Evolutionary conservation across 2,329 filamentous ascomycete species (phyloP).

Genomic region (Phialophora expanda): DNA sequence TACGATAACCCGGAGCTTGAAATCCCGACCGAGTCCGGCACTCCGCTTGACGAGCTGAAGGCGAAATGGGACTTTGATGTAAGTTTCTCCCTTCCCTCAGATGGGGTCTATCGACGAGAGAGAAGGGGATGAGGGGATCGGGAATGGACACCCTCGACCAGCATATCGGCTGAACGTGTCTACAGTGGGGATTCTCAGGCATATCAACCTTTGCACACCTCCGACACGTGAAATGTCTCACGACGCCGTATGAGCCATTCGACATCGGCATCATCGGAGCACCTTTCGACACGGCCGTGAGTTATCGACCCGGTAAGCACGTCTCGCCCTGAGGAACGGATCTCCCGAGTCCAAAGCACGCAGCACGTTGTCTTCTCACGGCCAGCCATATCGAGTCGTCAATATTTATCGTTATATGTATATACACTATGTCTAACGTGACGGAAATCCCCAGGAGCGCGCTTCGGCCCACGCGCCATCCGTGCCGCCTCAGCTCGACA

Average conservation of each 20-base stretch:
- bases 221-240: slow-evolving; percentile 70
- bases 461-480: slow-evolving; percentile 87
- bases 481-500: slow-evolving; percentile 82
- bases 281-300: slow-evolving; percentile 75
- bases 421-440: slow-evolving; percentile 11
- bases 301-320: slow-evolving; percentile 67
- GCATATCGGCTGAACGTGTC: neutral
- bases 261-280: slow-evolving; percentile 75
- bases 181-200: slow-evolving; percentile 70
- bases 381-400: neutral
- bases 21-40: slow-evolving; percentile 41
- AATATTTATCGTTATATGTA: too few species aligned
- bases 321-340: neutral
- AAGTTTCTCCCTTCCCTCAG: slow-evolving; percentile 25
- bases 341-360: neutral
- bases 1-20: slow-evolving; percentile 51
- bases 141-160: neutral
- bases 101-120: neutral
- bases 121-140: neutral
- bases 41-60: slow-evolving; percentile 50
- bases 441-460: slow-evolving; percentile 56
- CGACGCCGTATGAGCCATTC: slow-evolving; percentile 66
- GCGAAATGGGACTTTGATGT: slow-evolving; percentile 57
- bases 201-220: slow-evolving; percentile 78
- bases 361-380: neutral